phyloP scores from a whole-genome alignment of 2,329 filamentous ascomycete species.

The Podosphaera fusca region DNA sequence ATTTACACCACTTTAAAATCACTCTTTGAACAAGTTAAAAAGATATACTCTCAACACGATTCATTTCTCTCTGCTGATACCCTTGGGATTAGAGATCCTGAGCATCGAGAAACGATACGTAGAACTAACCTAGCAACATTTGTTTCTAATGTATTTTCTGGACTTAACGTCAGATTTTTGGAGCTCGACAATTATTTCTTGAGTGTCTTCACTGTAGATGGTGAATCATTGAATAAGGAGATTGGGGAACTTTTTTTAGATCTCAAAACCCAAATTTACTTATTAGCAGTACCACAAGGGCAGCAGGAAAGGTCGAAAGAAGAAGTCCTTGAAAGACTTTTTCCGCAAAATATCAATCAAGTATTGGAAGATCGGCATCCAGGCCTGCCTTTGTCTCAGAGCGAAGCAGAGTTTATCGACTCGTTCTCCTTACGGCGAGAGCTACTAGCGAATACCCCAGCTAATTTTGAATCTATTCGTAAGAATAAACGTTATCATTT shows the following conservation, averaged over 20 bases:
- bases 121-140: conserved; percentile 44
- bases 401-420: conserved; percentile 35
- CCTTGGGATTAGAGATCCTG: conserved; percentile 25
- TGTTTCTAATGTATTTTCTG: conserved; percentile 37
- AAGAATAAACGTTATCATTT: conserved; percentile 12
- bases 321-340: conserved; percentile 33
- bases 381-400: conserved; percentile 29
- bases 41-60: conserved; percentile 30
- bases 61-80: conserved; percentile 29
- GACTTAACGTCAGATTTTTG: conserved; percentile 38
- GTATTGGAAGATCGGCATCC: conserved; percentile 29
- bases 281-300: conserved; percentile 33
- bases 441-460: conserved; percentile 30
- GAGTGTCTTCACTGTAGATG: conserved; percentile 37
- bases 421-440: conserved; percentile 29
- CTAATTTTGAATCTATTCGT: conserved; percentile 20
- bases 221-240: conserved; percentile 31
- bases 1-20: conserved; percentile 38
- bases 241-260: conserved; percentile 38
- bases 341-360: conserved; percentile 31
- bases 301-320: conserved; percentile 25
- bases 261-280: conserved; percentile 43
- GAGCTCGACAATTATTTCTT: conserved; percentile 40
- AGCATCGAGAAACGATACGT: conserved; percentile 34
- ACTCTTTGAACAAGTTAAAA: conserved; percentile 38